A percentile compares a stretch with the other conserved stretches of the same genome.
These are phyloP conservation scores for Coelastrella sp. DNA, from an alignment of 139 green algal species.

Conservation along the genomic window DNA sequence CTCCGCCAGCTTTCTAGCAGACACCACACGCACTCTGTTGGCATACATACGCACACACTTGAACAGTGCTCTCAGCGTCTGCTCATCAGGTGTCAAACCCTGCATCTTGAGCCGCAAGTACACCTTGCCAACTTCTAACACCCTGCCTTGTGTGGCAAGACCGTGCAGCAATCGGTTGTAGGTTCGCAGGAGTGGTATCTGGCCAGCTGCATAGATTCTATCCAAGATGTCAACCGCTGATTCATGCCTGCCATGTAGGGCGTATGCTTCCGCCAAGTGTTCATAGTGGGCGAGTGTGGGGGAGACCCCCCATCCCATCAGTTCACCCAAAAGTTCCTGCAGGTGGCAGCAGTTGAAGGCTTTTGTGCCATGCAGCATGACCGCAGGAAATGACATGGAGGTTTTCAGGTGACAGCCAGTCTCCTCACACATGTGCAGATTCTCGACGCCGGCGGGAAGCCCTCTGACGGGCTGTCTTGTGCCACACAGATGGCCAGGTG, in stretches of 20 bases:
- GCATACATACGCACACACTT: slow-evolving; percentile 28
- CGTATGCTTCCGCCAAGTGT: slow-evolving; percentile 26
- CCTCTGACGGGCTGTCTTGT: no score
- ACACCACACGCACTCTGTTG: slow-evolving; percentile 13
- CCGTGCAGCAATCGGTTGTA: slow-evolving; percentile 48
- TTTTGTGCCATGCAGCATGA: not conserved
- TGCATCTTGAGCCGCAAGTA: slow-evolving; percentile 6
- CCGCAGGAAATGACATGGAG: not conserved
- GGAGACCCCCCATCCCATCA: slow-evolving; percentile 33
- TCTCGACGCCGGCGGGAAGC: no score
- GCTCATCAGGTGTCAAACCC: slow-evolving; percentile 36
- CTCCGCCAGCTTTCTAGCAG: not conserved
- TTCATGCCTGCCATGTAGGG: not conserved
- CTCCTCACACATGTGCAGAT: no score
- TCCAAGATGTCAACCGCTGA: slow-evolving; percentile 29
- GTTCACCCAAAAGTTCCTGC: slow-evolving; percentile 43
- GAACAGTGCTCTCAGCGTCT: slow-evolving; percentile 31
- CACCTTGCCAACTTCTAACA: not conserved
- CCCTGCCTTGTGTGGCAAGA: not conserved
- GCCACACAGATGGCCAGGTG: no score
- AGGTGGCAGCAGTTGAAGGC: not conserved
- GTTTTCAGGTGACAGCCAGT: no score
- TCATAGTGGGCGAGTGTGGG: slow-evolving; percentile 35
- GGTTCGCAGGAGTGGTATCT: not conserved
- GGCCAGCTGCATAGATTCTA: slow-evolving; percentile 40